Percentiles rank a stretch among this genome's conserved stretches.
These are phyloP conservation scores for Licmophora abbreviata DNA, from an alignment of 108 stramenopile genomes.

Conservation along the genomic window DNA sequence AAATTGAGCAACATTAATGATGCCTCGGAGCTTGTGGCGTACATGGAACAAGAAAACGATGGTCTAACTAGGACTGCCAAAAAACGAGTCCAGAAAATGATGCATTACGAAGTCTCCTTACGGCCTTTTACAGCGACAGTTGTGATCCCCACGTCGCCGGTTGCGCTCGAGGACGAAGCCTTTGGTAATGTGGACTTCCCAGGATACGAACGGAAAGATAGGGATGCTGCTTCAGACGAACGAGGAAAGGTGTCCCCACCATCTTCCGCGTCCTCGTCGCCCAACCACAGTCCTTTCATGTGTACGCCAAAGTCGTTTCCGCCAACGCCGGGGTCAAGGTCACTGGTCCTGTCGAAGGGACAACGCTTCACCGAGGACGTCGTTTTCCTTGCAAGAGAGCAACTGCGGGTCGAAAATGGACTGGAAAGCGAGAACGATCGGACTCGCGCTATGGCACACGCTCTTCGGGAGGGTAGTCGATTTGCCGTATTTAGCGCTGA, in stretches of 20 bases:
- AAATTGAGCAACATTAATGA: conserved; percentile 64
- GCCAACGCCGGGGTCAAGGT: conserved; percentile 83
- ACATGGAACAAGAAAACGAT: conserved; percentile 65
- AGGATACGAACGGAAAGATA: too few species aligned
- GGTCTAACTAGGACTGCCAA: conserved; percentile 45
- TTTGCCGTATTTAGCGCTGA: conserved; percentile 87
- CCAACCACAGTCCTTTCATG: conserved; percentile 74
- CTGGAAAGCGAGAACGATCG: conserved; percentile 68
- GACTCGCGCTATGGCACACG: conserved; percentile 79
- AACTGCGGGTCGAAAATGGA: conserved; percentile 79
- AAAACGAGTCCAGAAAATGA: conserved; percentile 73
- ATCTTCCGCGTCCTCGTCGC: conserved; percentile 33
- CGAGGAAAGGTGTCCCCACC: conserved; percentile 2
- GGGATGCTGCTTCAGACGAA: neutral
- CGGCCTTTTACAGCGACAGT: conserved; percentile 85
- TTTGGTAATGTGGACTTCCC: conserved; percentile 8
- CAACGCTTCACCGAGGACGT: conserved; percentile 88
- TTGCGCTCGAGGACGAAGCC: conserved; percentile 1
- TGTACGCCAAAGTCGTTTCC: conserved; percentile 96
- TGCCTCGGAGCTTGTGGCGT: conserved; percentile 59
- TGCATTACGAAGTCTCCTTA: conserved; percentile 81
- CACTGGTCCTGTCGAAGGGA: conserved; percentile 76
- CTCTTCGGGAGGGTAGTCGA: conserved; percentile 63
- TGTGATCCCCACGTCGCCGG: conserved; percentile 9
- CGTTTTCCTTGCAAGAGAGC: conserved; percentile 90